phyloP scores from a whole-genome alignment of 805 yeast species.

The Hanseniaspora vineae region DNA sequence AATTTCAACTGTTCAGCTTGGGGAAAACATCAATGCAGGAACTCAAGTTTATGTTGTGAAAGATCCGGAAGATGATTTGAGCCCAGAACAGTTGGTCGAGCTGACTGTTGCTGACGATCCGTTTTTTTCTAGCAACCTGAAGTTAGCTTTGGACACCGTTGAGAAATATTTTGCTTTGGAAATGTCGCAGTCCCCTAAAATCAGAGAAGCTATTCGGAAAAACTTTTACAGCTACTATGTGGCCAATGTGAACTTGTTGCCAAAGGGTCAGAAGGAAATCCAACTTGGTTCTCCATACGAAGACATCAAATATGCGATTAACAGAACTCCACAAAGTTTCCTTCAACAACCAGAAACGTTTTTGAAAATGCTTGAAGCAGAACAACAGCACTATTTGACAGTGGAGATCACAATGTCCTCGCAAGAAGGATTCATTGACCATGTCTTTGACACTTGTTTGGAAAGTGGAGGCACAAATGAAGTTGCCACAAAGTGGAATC shows the following conservation, averaged over 20 bases:
- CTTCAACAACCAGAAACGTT: slow-evolving; percentile 65
- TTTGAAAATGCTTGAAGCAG: slow-evolving; percentile 87
- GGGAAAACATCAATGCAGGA: slow-evolving; percentile 63
- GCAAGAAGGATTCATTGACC: slow-evolving; percentile 29
- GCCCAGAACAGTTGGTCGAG: slow-evolving; percentile 43
- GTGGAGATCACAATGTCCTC: slow-evolving; percentile 42
- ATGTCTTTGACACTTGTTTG: slow-evolving; percentile 37
- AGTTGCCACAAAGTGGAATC: slow-evolving; percentile 69
- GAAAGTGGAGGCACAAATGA: slow-evolving; percentile 72
- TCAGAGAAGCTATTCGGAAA: slow-evolving; percentile 56
- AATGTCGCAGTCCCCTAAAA: slow-evolving; percentile 64
- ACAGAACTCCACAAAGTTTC: slow-evolving; percentile 67
- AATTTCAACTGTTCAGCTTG: slow-evolving; percentile 65
- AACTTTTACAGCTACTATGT: slow-evolving; percentile 52
- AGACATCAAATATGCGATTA: slow-evolving; percentile 82
- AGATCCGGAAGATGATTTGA: slow-evolving; percentile 46
- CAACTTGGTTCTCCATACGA: slow-evolving; percentile 71
- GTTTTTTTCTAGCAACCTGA: slow-evolving; percentile 37
- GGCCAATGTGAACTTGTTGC: slow-evolving; percentile 66
- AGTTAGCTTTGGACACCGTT: slow-evolving; percentile 59
- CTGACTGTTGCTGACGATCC: slow-evolving; percentile 24
- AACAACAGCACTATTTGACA: slow-evolving; percentile 56
- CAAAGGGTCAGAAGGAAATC: slow-evolving; percentile 68
- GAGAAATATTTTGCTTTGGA: slow-evolving; percentile 69
- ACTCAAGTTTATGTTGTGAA: slow-evolving; percentile 59